phyloP scores from a whole-genome alignment of 306 rosid species.

The Citrullus colocynthis region DNA sequence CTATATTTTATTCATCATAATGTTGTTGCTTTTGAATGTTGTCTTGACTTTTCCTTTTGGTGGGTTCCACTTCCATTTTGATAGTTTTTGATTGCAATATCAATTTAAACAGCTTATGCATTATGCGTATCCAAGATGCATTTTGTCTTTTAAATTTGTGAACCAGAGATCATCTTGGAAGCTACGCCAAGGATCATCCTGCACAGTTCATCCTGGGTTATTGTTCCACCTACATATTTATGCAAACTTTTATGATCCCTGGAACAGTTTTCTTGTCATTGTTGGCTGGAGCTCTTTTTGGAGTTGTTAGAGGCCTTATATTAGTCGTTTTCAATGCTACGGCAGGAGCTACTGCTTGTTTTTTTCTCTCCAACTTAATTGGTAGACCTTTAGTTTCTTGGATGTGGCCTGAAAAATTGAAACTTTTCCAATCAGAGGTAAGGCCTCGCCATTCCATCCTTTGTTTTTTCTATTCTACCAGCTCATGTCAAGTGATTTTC shows the following conservation, averaged over 20 bases:
- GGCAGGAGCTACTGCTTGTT: conserved; percentile 88
- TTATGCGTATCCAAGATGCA: neutral
- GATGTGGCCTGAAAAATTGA: conserved; percentile 86
- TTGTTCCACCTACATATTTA: conserved; percentile 90
- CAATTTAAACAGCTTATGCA: too few species aligned
- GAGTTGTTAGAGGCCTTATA: conserved; percentile 57
- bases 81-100: neutral
- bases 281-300: conserved; percentile 96
- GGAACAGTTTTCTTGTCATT: conserved; percentile 95
- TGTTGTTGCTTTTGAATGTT: neutral
- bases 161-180: conserved; percentile 55
- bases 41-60: neutral
- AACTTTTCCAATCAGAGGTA: conserved; percentile 91
- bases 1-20: neutral
- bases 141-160: neutral
- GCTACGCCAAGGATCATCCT: conserved; percentile 48
- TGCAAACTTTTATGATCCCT: conserved; percentile 99
- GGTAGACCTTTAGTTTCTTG: conserved; percentile 82
- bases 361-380: conserved; percentile 77
- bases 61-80: neutral
- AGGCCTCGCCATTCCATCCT: neutral
- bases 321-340: conserved; percentile 85
- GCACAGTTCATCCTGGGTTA: conserved; percentile 77
- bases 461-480: neutral
- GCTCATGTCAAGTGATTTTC: neutral